These are phyloP conservation scores for Quercus alba DNA, from an alignment of 306 rosid genomes.

Conservation along the genomic window DNA sequence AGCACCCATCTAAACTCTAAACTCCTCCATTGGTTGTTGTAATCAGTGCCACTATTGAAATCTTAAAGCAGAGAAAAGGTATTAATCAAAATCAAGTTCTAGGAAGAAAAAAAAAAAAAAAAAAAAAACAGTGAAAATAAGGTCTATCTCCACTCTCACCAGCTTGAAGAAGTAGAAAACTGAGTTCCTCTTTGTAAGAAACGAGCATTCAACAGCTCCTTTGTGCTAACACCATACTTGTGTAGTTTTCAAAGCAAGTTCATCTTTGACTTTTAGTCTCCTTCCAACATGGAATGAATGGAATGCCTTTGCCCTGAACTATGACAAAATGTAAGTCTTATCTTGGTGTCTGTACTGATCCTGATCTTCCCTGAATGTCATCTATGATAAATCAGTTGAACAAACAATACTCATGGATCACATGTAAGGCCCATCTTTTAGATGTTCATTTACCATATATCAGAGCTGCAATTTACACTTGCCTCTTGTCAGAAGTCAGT, in stretches of 20 bases:
- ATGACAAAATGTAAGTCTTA: constrained; percentile 35
- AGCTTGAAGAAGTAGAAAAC: constrained; percentile 40
- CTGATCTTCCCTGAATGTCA: constrained; percentile 56
- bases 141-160: constrained; percentile 27
- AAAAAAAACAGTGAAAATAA: neutral
- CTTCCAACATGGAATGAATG: constrained; percentile 41
- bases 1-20: constrained; percentile 41
- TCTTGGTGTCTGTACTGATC: constrained; percentile 46
- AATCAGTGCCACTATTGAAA: constrained; percentile 36
- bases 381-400: constrained; percentile 22
- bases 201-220: constrained; percentile 46
- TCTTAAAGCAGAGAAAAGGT: constrained; percentile 30
- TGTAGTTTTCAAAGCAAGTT: constrained; percentile 45
- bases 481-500: constrained; percentile 64
- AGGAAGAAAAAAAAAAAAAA: neutral
- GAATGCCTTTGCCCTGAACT: constrained; percentile 41
- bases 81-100: neutral
- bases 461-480: constrained; percentile 6
- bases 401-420: neutral
- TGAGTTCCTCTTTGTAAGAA: constrained; percentile 49
- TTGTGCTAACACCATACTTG: constrained; percentile 39
- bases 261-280: constrained; percentile 16
- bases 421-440: neutral
- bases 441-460: neutral
- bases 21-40: constrained; percentile 41